Conservation (phyloP, 768 basidiomycete species). For the Macrolepiota dolichaula region DNA sequence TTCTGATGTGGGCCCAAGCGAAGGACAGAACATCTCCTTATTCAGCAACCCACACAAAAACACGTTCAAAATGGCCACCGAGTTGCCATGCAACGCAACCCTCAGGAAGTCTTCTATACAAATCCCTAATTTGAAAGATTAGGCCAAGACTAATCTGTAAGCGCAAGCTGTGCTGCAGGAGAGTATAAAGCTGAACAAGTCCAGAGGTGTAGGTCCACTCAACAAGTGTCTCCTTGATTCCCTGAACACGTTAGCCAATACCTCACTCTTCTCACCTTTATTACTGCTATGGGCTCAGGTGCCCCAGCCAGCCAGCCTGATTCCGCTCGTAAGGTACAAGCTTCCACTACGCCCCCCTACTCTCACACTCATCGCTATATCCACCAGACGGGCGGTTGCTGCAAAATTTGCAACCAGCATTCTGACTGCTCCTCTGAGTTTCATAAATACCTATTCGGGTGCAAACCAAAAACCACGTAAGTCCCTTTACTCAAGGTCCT, state of each 20-base stretch:
- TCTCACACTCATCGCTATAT: neutral
- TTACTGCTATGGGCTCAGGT: neutral
- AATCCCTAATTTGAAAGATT: neutral
- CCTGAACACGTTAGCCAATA: too few relatives aligned
- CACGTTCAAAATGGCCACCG: neutral
- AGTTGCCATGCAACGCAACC: neutral
- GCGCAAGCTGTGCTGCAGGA: neutral
- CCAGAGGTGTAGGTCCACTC: slow-evolving; percentile 3
- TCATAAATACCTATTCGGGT: neutral
- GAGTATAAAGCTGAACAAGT: neutral
- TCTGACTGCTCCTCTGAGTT: neutral
- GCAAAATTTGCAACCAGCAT: neutral
- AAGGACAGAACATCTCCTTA: neutral
- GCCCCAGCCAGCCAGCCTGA: neutral
- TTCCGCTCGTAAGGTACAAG: neutral
- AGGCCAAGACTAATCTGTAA: slow-evolving; percentile 3
- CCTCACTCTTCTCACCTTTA: neutral
- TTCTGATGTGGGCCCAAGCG: neutral
- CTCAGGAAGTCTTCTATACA: neutral
- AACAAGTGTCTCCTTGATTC: neutral
- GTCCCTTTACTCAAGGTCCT: neutral
- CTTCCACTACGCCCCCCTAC: neutral
- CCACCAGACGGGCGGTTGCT: neutral
- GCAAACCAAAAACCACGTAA: neutral
- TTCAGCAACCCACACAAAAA: neutral